Conservation (phyloP, 345 rosid species). For the Lepidium aucheri region DNA sequence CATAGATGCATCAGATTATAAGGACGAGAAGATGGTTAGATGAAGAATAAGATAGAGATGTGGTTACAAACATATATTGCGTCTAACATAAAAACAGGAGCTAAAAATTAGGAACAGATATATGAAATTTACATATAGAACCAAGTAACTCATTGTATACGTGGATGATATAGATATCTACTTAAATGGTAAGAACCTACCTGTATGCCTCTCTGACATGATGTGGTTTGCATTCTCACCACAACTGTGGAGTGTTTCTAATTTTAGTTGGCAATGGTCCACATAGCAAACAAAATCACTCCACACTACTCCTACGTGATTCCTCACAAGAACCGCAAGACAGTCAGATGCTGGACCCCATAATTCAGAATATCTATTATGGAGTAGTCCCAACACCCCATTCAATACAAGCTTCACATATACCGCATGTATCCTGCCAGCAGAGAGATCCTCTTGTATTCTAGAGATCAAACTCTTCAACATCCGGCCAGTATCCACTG, state of each 20-base stretch:
- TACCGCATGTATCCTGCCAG: conserved; percentile 54
- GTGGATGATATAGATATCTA: conserved; percentile 3
- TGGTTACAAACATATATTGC: background rate
- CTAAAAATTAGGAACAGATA: background rate
- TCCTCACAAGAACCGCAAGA: conserved; percentile 52
- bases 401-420: conserved; percentile 54
- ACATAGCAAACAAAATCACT: conserved; percentile 47
- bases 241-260: conserved; percentile 30
- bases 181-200: conserved; percentile 33
- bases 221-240: conserved; percentile 28
- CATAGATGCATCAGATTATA: conserved; percentile 7
- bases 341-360: conserved; percentile 76
- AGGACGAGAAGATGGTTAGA: no score
- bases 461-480: conserved; percentile 43
- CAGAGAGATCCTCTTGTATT: conserved; percentile 52
- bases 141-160: background rate
- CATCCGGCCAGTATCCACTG: conserved; percentile 59
- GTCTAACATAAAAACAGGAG: background rate
- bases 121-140: background rate
- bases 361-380: conserved; percentile 53
- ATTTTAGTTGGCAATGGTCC: conserved; percentile 36
- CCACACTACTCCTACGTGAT: conserved; percentile 51
- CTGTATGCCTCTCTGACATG: conserved; percentile 31
- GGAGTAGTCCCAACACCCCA: conserved; percentile 67
- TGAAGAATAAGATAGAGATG: background rate